Percentiles rank a stretch among this genome's conserved stretches.
phyloP scores from a whole-genome alignment of 176 grass and related monocot species.

The Pharus latifolius region DNA sequence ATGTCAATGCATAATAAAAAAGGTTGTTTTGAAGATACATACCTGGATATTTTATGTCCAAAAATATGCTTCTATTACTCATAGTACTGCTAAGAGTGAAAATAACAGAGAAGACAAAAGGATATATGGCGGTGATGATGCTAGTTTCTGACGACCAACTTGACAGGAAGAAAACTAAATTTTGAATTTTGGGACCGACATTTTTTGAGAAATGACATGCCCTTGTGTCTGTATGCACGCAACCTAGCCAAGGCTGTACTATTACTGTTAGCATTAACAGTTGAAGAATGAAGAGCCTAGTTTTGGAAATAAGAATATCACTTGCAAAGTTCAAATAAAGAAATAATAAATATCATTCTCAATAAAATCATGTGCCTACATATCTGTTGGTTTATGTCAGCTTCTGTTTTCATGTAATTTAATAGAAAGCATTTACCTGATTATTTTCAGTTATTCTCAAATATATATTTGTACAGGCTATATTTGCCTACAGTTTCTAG shows the following conservation, averaged over 20 bases:
- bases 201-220: no score
- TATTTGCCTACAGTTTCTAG: neutral
- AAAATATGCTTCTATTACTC: constrained; percentile 8
- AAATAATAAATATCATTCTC: neutral
- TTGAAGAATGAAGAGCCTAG: neutral
- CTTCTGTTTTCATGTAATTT: neutral
- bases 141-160: neutral
- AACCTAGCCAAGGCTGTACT: neutral
- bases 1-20: constrained; percentile 8
- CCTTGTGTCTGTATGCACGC: neutral
- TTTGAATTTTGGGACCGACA: neutral
- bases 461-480: neutral
- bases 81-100: neutral
- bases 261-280: neutral
- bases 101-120: constrained; percentile 3
- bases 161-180: neutral
- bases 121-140: neutral
- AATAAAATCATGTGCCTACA: neutral
- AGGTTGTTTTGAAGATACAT: neutral
- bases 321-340: neutral
- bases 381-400: neutral
- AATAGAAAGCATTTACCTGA: neutral
- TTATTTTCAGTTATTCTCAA: neutral
- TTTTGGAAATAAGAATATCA: neutral
- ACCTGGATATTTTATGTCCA: constrained; percentile 13